A percentile compares a stretch with the other conserved stretches of the same genome.
phyloP scores from a whole-genome alignment of 2,329 filamentous ascomycete genomes.

The Clarireedia sp. region DNA sequence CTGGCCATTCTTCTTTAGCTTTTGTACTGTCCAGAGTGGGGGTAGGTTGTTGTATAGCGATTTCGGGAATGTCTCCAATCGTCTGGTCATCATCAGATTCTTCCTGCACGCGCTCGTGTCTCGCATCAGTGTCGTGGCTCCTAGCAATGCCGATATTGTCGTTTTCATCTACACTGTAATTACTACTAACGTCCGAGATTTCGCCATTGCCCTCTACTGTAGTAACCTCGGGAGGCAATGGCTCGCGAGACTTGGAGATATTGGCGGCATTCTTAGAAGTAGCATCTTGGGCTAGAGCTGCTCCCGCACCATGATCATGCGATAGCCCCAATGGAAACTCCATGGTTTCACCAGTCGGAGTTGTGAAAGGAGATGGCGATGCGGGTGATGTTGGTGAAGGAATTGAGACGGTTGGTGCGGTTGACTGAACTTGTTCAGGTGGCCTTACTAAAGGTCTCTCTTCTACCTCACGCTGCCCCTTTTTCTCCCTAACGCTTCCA shows the following conservation, averaged over 20 bases:
- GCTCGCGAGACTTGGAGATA: slow-evolving; percentile 51
- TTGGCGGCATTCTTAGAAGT: slow-evolving; percentile 46
- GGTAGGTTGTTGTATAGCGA: slow-evolving; percentile 40
- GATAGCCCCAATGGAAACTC: slow-evolving; percentile 36
- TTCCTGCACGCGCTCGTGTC: background rate
- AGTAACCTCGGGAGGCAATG: slow-evolving; percentile 63
- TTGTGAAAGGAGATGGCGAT: slow-evolving; percentile 12
- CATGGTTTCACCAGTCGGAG: slow-evolving; percentile 14
- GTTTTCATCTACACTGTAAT: slow-evolving; percentile 29
- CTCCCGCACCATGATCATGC: slow-evolving; percentile 51
- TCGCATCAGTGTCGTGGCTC: slow-evolving; percentile 2
- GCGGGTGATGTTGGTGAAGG: slow-evolving; percentile 22
- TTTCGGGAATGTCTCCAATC: slow-evolving; percentile 32
- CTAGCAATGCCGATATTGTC: slow-evolving; percentile 10
- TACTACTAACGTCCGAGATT: slow-evolving; percentile 45
- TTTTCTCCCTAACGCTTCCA: slow-evolving; percentile 63
- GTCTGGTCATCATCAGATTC: slow-evolving; percentile 2
- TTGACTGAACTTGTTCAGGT: slow-evolving; percentile 30
- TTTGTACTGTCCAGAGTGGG: slow-evolving; percentile 34
- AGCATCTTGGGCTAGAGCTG: slow-evolving; percentile 47
- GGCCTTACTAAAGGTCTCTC: slow-evolving; percentile 54
- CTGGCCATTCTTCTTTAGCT: slow-evolving; percentile 28
- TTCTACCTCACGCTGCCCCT: slow-evolving; percentile 43
- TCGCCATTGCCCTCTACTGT: slow-evolving; percentile 60
- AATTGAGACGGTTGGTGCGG: slow-evolving; percentile 15